A percentile compares a stretch with the other conserved stretches of the same genome.
Evolutionary conservation across 352 stramenopile genomes (phyloP).

Genomic region (Aphanomyces cochlioides): DNA sequence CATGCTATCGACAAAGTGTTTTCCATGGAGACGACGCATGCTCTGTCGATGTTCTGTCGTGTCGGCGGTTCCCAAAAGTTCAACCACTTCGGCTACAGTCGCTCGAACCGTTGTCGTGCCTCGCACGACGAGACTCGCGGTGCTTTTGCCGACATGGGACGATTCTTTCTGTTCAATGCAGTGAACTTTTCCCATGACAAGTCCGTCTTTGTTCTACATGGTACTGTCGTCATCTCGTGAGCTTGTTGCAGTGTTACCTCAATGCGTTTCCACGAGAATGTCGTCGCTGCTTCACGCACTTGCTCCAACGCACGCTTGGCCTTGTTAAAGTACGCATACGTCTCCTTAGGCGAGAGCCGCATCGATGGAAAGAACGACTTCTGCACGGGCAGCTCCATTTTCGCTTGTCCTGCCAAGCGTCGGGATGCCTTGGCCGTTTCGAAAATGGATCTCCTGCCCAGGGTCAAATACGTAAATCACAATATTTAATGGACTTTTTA

Average conservation of each 20-base stretch:
- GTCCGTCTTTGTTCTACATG: constrained; percentile 45
- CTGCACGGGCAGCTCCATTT: constrained; percentile 71
- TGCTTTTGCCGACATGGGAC: constrained; percentile 28
- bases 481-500: no score
- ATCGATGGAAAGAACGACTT: constrained; percentile 64
- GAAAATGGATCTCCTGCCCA: background rate
- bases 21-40: constrained; percentile 62
- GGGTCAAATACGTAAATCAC: no score
- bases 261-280: constrained; percentile 56
- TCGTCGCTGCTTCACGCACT: constrained; percentile 45
- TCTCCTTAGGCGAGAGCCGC: constrained; percentile 48
- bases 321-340: constrained; percentile 42
- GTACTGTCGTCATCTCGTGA: background rate
- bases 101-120: constrained; percentile 50
- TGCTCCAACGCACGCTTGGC: constrained; percentile 43
- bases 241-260: background rate
- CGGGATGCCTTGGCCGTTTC: background rate
- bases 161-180: constrained; percentile 42
- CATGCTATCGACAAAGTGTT: constrained; percentile 57
- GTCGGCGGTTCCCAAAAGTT: constrained; percentile 54
- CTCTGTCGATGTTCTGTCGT: constrained; percentile 62
- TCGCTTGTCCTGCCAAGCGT: background rate
- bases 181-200: constrained; percentile 60
- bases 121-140: constrained; percentile 58
- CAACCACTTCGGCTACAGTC: constrained; percentile 62